These are phyloP conservation scores for Pontederia paniculata DNA, from an alignment of 176 grass and related monocot genomes.

Conservation along the genomic window DNA sequence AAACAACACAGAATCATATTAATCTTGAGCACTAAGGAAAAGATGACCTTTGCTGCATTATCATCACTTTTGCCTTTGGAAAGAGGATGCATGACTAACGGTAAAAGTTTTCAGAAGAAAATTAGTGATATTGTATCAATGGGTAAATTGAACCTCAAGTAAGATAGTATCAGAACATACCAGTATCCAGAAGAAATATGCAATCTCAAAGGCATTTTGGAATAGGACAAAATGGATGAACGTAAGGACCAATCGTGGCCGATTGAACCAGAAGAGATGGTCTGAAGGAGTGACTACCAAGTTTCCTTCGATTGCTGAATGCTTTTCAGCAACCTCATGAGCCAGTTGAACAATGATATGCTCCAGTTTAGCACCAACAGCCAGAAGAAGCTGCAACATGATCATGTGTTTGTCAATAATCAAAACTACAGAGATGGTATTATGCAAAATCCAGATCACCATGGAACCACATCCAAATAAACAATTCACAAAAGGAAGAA, in stretches of 20 bases:
- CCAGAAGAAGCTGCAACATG: conserved; percentile 34
- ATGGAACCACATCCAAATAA: not conserved
- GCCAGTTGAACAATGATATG: conserved; percentile 75
- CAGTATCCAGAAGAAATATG: conserved; percentile 73
- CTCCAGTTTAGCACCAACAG: conserved; percentile 70
- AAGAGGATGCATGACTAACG: too few relatives aligned
- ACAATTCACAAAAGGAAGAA: too few relatives aligned
- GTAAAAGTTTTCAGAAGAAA: not conserved
- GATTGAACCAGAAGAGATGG: conserved; percentile 58
- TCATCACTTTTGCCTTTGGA: too few relatives aligned
- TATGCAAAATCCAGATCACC: not conserved
- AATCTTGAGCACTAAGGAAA: too few relatives aligned
- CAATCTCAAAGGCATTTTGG: conserved; percentile 75
- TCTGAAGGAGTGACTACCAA: conserved; percentile 63
- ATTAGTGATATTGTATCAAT: not conserved
- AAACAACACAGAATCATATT: too few relatives aligned
- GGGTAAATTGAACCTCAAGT: not conserved
- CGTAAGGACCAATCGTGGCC: conserved; percentile 56
- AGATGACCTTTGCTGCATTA: too few relatives aligned
- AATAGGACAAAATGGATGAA: conserved; percentile 75
- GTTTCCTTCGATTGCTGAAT: conserved; percentile 32
- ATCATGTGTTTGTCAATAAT: not conserved
- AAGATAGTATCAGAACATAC: conserved; percentile 23
- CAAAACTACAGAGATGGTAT: too few relatives aligned
- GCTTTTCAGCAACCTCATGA: conserved; percentile 52